These are phyloP conservation scores for Pseudopyrenochaeta lycopersici DNA, from an alignment of 2,329 filamentous ascomycete species.

Conservation along the genomic window DNA sequence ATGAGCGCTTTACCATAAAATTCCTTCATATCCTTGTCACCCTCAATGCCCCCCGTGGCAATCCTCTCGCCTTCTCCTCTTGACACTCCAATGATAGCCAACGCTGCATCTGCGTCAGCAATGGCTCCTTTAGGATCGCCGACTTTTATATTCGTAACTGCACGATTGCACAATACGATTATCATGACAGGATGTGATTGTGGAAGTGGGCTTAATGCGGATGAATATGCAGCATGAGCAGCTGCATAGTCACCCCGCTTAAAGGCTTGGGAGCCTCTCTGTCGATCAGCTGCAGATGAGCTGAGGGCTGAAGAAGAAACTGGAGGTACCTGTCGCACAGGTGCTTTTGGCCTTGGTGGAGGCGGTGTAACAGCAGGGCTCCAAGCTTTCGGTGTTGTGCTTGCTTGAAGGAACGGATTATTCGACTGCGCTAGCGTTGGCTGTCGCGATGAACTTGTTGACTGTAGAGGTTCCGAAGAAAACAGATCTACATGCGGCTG, in stretches of 20 bases:
- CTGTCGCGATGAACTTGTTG: constrained; percentile 37
- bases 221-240: constrained; percentile 83
- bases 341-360: constrained; percentile 57
- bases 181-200: constrained; percentile 83
- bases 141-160: constrained; percentile 88
- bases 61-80: constrained; percentile 85
- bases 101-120: constrained; percentile 80
- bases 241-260: constrained; percentile 92
- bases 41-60: constrained; percentile 66
- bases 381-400: constrained; percentile 33
- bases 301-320: constrained; percentile 75
- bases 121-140: constrained; percentile 91
- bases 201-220: constrained; percentile 78
- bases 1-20: constrained; percentile 93
- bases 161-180: constrained; percentile 89
- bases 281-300: constrained; percentile 79
- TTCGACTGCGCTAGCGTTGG: constrained; percentile 48
- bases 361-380: constrained; percentile 53
- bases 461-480: constrained; percentile 37
- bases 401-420: constrained; percentile 49
- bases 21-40: constrained; percentile 85
- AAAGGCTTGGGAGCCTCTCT: constrained; percentile 86
- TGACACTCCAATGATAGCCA: constrained; percentile 79
- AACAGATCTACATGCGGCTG: constrained; percentile 67
- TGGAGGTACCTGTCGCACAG: constrained; percentile 69